phyloP scores from a whole-genome alignment of 169 alveolate genomes.

The Plasmodium berghei region DNA sequence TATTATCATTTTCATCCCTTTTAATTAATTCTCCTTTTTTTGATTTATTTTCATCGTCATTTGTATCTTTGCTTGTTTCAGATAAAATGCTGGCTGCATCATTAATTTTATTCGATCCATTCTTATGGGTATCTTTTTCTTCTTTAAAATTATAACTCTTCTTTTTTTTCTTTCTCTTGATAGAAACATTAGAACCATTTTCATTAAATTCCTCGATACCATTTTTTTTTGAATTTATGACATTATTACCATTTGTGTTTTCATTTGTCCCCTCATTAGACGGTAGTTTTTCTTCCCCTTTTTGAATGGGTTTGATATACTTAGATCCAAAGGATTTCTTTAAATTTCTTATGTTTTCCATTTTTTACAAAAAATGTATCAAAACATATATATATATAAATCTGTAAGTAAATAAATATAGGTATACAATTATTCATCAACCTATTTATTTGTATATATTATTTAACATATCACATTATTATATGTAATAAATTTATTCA shows the following conservation, averaged over 20 bases:
- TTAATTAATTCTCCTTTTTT: slow-evolving; percentile 15
- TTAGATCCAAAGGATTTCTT: slow-evolving; percentile 8
- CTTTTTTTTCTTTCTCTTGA: slow-evolving; percentile 8
- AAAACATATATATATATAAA: slow-evolving; percentile 6
- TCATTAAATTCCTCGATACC: slow-evolving; percentile 3
- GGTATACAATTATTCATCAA: neutral
- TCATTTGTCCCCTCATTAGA: slow-evolving; percentile 15
- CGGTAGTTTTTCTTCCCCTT: slow-evolving; percentile 11
- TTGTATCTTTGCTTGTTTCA: neutral
- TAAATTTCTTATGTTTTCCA: slow-evolving; percentile 14
- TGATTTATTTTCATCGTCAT: slow-evolving; percentile 9
- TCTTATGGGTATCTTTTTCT: neutral
- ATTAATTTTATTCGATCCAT: slow-evolving; percentile 15
- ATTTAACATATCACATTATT: neutral
- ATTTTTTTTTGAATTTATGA: slow-evolving; percentile 11
- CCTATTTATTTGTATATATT: neutral
- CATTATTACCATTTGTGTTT: slow-evolving; percentile 11
- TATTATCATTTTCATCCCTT: slow-evolving; percentile 16
- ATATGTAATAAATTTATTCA: neutral
- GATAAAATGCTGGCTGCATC: neutral
- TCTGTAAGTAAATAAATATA: slow-evolving; percentile 15
- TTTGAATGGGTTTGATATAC: slow-evolving; percentile 11
- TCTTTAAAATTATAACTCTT: slow-evolving; percentile 3
- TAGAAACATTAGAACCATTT: slow-evolving; percentile 2
- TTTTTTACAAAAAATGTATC: neutral